Evolutionary conservation across 2,329 filamentous ascomycete species (phyloP), one percentile per base, ranked within the genome.

Genomic region (Hymenoscyphus infarciens): DNA sequence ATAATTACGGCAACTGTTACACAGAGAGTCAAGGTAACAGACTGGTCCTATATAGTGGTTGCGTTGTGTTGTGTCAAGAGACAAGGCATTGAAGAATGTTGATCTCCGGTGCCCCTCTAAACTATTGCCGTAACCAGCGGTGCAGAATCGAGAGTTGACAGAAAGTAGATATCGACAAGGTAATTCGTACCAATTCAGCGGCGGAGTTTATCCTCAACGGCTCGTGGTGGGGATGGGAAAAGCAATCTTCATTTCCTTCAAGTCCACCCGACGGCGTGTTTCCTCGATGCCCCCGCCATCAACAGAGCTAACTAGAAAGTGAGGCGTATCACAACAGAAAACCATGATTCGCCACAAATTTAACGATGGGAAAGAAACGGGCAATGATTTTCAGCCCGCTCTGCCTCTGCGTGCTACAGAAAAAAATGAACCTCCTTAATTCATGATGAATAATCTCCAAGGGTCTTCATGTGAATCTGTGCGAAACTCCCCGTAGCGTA

Each of bases 271-370:
- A 22, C n/a, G n/a, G 39, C 16, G 39, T n/a, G 16, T 45, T 45
- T 54, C 59, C 53, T 61, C 53, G 59, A 61, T 52, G 27, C 35
- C 54, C 19, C 45, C 64, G 59, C 57, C 31, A 35, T 58, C 60
- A 66, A 25, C 22, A 39, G 53, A 45, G 56, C 54, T 45, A 45
- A 35, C 33, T 10, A 35, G 33, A 35, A 35, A 35, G 33, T 35
- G 33, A 35, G 33, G 33, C 33, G 33, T 15, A 35, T 35, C 16
- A 7, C 13, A 19, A 45, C n/a, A 45, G n/a, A 45, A n/a, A 45
- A 19, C 3, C 7, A n/a, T 45, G n/a, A 45, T 22, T 45, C n/a
- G 39, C n/a, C 39, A 19, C 5, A 2, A 45, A 19, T 19, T 19
- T 7, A 19, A 8, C 16, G 39, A 39, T 15, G 38, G 16, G 39